These are phyloP conservation scores for Lepidium didymum DNA, from an alignment of 345 rosid species.

Conservation along the genomic window DNA sequence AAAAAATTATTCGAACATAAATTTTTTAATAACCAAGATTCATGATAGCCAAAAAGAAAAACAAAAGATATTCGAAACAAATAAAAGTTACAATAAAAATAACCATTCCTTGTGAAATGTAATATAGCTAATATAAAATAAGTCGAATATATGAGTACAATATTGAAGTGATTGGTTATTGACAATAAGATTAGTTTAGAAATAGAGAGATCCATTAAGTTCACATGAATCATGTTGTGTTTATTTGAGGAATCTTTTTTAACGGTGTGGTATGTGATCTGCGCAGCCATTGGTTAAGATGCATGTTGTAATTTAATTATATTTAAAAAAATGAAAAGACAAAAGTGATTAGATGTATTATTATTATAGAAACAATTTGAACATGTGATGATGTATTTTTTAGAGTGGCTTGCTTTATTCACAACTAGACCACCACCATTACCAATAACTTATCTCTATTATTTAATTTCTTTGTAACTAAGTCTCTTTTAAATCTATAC, in stretches of 20 bases:
- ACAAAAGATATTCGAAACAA: not conserved
- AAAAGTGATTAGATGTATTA: conserved; percentile 15
- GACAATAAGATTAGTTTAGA: not conserved
- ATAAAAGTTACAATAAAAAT: not conserved
- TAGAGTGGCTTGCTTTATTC: conserved; percentile 23
- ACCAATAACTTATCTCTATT: not conserved
- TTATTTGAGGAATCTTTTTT: not conserved
- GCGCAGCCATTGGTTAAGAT: conserved; percentile 19
- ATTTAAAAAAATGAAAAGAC: conserved; percentile 13
- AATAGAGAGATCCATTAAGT: not conserved
- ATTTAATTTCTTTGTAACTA: not conserved
- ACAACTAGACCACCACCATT: conserved; percentile 24
- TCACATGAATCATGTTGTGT: conserved; percentile 12
- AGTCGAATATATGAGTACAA: too few species aligned
- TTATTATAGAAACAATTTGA: conserved; percentile 2
- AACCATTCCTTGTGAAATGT: not conserved
- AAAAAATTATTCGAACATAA: too few species aligned
- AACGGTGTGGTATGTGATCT: conserved; percentile 11
- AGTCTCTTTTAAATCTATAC: not conserved
- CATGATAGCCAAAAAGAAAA: not conserved
- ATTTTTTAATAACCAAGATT: not conserved
- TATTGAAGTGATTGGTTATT: not conserved
- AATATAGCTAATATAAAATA: too few species aligned
- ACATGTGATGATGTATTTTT: conserved; percentile 22
- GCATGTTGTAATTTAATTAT: conserved; percentile 10